These are phyloP conservation scores for Anastatica hierochuntica DNA, from an alignment of 345 rosid species.

Conservation along the genomic window DNA sequence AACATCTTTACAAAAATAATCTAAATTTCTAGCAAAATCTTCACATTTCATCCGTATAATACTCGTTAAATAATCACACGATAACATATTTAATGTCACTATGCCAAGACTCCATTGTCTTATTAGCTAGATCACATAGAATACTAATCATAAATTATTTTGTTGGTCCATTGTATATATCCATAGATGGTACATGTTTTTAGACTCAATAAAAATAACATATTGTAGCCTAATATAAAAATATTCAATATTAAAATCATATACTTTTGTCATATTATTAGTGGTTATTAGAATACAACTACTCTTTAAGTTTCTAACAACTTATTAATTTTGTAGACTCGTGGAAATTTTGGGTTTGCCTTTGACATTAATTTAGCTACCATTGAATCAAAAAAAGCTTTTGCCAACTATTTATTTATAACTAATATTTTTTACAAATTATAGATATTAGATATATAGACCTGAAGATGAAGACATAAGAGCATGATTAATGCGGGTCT, in stretches of 20 bases:
- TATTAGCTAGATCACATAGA: not conserved
- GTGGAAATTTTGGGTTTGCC: conserved; percentile 18
- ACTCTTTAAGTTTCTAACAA: conserved; percentile 5
- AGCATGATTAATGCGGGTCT: no score
- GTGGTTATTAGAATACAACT: not conserved
- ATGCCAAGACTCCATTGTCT: conserved; percentile 3
- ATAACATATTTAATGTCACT: conserved; percentile 9
- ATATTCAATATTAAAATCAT: not conserved
- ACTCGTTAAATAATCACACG: conserved; percentile 6
- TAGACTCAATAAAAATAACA: conserved; percentile 1
- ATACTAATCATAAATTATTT: not conserved
- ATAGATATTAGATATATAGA: not conserved
- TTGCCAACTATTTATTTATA: no score
- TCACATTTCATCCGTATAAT: conserved; percentile 16
- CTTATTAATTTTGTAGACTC: conserved; percentile 20
- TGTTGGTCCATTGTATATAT: conserved; percentile 15
- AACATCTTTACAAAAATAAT: conserved; percentile 4
- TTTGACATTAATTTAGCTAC: conserved; percentile 18
- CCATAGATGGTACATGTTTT: not conserved
- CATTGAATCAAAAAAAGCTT: conserved; percentile 8
- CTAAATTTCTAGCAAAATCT: not conserved
- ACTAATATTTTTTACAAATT: not conserved
- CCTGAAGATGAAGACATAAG: not conserved
- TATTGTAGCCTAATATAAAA: not conserved
- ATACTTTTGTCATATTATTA: conserved; percentile 2